A percentile compares a stretch with the other conserved stretches of the same genome.
phyloP scores from a whole-genome alignment of 164 flowering plant genomes.

The Magnolia officinalis region DNA sequence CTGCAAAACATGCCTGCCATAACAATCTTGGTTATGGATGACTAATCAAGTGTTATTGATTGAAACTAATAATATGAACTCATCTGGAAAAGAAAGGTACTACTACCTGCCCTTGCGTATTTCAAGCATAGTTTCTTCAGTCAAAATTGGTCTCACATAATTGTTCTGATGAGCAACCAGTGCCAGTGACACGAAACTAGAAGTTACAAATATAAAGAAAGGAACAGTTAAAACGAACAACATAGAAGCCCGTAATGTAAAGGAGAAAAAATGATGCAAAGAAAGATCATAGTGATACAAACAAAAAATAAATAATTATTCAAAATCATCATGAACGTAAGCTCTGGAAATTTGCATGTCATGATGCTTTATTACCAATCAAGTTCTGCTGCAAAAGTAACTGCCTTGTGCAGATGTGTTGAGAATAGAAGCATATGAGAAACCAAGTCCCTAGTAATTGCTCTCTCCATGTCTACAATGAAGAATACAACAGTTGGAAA shows the following conservation, averaged over 20 bases:
- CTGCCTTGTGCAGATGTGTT: conserved; percentile 58
- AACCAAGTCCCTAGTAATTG: conserved; percentile 78
- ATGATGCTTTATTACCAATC: conserved; percentile 56
- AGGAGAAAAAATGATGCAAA: background rate
- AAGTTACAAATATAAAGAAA: background rate
- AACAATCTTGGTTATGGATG: conserved; percentile 9
- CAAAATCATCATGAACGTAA: conserved; percentile 3
- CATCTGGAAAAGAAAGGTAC: background rate
- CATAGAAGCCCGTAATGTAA: background rate
- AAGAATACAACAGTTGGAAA: background rate
- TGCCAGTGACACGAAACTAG: conserved; percentile 75
- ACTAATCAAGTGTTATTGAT: background rate
- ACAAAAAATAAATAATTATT: background rate
- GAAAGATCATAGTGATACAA: background rate
- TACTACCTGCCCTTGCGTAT: conserved; percentile 82
- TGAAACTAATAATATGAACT: background rate
- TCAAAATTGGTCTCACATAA: conserved; percentile 80
- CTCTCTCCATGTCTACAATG: conserved; percentile 89
- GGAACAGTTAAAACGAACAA: background rate
- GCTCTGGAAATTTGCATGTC: background rate
- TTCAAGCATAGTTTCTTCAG: conserved; percentile 55
- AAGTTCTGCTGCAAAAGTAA: conserved; percentile 83
- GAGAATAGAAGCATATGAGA: conserved; percentile 64
- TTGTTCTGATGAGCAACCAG: conserved; percentile 87
- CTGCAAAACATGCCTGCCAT: conserved; percentile 87